Evolutionary conservation across 345 rosid species (phyloP), one percentile per base, ranked within the genome.

Genomic region (Dovyalis caffra): DNA sequence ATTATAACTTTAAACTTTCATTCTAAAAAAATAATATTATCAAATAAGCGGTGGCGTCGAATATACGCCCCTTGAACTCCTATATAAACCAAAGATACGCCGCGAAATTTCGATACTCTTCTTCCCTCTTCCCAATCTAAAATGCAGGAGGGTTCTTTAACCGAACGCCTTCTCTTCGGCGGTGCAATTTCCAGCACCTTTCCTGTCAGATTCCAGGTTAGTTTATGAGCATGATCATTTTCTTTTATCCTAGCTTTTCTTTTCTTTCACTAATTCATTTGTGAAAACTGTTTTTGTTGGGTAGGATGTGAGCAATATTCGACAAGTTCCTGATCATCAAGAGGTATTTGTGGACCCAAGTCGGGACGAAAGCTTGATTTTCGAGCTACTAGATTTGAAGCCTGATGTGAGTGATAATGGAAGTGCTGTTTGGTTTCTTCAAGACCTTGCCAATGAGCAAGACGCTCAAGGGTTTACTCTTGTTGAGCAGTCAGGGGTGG

Each of bases 301-400:
- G 68, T 28, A 90, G 97, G 95, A 92, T 80, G 91, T 89, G 77
- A 90, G 95, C 80, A 69, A 88, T 73, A 67, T 92, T 57, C 89
- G 95, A 0, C 83, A 87, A 79, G 93, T 90, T 56, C 97, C 95
- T 5, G 86, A 92, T 84, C 87, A 92, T 78, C 95, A 92, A 97
- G 98, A 94, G 85, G 94, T 84, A 20, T 90, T 88, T 82, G 91
- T 76, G 76, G 97, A 92, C 81, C 96, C 91, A 66, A 76, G 88
- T 1, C 90, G 96, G 6, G 94, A 94, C 62, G 93, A 92, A 82
- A 94, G 97, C 88, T 92, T 94, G 85, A 77, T 89, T 37, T 83
- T 90, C 70, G 97, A 94, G 92, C 84, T 92, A 6, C 57, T 92
- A 57, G 98, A 94, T 65, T 84, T 83, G 71, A 92, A 94, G 86